These are phyloP conservation scores for Penicillium hesseltinei DNA, from an alignment of 2,329 filamentous ascomycete species.

Conservation along the genomic window DNA sequence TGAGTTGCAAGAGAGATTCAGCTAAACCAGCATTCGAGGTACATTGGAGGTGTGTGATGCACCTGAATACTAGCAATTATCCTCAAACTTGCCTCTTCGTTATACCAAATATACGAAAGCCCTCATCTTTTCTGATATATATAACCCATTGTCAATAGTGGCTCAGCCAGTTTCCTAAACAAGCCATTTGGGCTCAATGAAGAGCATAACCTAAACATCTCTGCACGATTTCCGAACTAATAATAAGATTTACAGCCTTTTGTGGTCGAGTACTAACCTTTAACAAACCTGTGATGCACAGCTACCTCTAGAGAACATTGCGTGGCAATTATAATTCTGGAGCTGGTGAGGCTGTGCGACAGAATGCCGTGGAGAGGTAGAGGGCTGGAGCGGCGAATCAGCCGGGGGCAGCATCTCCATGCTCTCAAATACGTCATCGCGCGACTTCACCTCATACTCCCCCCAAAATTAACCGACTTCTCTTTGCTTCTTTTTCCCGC, in stretches of 20 bases:
- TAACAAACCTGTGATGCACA: background rate
- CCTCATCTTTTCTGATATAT: background rate
- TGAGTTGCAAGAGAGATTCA: background rate
- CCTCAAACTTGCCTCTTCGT: background rate
- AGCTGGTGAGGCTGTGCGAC: slow-evolving; percentile 6
- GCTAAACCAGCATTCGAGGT: background rate
- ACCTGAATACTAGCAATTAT: background rate
- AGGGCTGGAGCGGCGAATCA: slow-evolving; percentile 20
- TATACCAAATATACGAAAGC: background rate
- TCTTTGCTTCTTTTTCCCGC: slow-evolving; percentile 8
- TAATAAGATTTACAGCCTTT: background rate
- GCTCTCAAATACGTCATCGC: slow-evolving; percentile 35
- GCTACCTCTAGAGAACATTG: background rate
- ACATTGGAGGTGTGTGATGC: background rate
- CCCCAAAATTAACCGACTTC: slow-evolving; percentile 16
- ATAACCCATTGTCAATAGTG: background rate
- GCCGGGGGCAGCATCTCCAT: slow-evolving; percentile 26
- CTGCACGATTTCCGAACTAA: background rate
- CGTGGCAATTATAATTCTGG: background rate
- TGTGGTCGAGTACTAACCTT: background rate
- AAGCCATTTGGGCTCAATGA: background rate
- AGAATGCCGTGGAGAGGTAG: background rate
- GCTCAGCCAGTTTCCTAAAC: background rate
- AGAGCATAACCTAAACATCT: background rate
- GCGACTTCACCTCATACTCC: slow-evolving; percentile 30